phyloP scores from a whole-genome alignment of 805 yeast genomes.

The Candida adriatica region DNA sequence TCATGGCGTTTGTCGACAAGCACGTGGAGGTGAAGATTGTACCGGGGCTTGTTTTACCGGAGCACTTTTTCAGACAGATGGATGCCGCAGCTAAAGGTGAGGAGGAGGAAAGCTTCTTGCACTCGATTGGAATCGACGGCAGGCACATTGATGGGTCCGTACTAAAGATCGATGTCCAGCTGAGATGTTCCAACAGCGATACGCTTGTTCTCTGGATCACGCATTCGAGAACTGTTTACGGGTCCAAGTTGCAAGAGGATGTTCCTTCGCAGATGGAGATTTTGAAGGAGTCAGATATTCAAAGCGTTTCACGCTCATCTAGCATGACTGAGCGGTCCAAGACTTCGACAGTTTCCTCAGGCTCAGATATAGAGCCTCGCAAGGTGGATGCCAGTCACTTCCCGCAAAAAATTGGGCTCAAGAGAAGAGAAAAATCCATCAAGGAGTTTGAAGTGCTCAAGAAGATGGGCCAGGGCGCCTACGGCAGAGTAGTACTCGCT shows the following conservation, averaged over 20 bases:
- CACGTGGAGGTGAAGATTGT: conserved; percentile 33
- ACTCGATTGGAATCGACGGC: conserved; percentile 64
- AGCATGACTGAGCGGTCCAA: conserved; percentile 16
- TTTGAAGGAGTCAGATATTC: conserved; percentile 31
- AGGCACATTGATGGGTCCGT: conserved; percentile 61
- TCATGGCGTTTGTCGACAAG: conserved; percentile 25
- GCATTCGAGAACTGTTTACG: conserved; percentile 48
- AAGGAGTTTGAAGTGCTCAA: conserved; percentile 65
- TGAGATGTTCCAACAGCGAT: conserved; percentile 58
- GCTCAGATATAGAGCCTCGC: conserved; percentile 6
- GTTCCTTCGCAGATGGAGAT: conserved; percentile 34
- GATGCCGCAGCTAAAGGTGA: conserved; percentile 26
- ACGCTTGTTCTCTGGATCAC: conserved; percentile 78
- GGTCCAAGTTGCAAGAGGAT: conserved; percentile 18
- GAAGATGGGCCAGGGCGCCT: conserved; percentile 93
- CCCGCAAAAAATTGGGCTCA: conserved; percentile 50
- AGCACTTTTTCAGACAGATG: conserved; percentile 78
- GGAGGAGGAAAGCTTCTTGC: conserved; percentile 45
- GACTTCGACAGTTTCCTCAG: conserved; percentile 5
- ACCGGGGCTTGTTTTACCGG: conserved; percentile 81
- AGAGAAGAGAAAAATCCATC: conserved; percentile 64
- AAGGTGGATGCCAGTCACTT: conserved; percentile 26
- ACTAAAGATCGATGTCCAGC: conserved; percentile 69
- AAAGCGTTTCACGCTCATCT: conserved; percentile 21
- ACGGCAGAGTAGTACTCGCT: conserved; percentile 86